Percentiles rank a stretch among this genome's conserved stretches.
phyloP scores from a whole-genome alignment of 2,329 filamentous ascomycete genomes.

The Exophiala sideris region DNA sequence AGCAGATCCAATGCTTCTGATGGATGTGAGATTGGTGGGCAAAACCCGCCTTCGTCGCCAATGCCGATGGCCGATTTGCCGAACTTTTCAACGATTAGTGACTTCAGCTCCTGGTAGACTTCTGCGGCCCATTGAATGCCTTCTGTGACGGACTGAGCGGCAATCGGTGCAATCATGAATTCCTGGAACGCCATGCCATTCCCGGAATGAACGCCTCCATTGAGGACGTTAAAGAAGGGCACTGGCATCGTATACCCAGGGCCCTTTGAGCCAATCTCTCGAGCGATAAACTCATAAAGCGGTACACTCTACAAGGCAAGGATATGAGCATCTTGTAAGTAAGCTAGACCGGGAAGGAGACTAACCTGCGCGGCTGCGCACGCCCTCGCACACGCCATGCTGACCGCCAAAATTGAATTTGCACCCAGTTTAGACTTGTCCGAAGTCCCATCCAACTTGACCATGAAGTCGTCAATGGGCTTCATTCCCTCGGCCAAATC shows the following conservation, averaged over 20 bases:
- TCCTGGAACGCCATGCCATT: slow-evolving; percentile 52
- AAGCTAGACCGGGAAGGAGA: background rate
- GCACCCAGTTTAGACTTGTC: slow-evolving; percentile 88
- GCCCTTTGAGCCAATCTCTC: slow-evolving; percentile 52
- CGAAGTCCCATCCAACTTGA: slow-evolving; percentile 62
- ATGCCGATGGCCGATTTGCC: slow-evolving; percentile 34
- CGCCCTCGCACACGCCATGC: slow-evolving; percentile 68
- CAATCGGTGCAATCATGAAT: slow-evolving; percentile 37
- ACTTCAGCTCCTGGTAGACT: slow-evolving; percentile 35
- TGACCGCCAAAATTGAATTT: slow-evolving; percentile 85
- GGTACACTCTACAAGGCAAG: slow-evolving; percentile 38
- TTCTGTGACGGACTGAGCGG: slow-evolving; percentile 36
- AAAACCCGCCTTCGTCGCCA: slow-evolving; percentile 39
- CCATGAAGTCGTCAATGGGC: slow-evolving; percentile 53
- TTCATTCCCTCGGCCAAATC: slow-evolving; percentile 52
- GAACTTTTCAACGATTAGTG: slow-evolving; percentile 33
- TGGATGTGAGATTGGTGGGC: slow-evolving; percentile 36
- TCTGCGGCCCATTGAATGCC: slow-evolving; percentile 35
- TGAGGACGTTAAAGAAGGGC: slow-evolving; percentile 58
- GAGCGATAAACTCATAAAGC: slow-evolving; percentile 54
- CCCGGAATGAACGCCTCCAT: slow-evolving; percentile 45
- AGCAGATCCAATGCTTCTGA: slow-evolving; percentile 36
- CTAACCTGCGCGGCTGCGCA: slow-evolving; percentile 51
- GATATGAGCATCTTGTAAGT: background rate
- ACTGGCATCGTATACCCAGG: slow-evolving; percentile 55